Base-by-base conservation (phyloP, 2,329 filamentous ascomycete species). In the Botrytis byssoidea region DNA sequence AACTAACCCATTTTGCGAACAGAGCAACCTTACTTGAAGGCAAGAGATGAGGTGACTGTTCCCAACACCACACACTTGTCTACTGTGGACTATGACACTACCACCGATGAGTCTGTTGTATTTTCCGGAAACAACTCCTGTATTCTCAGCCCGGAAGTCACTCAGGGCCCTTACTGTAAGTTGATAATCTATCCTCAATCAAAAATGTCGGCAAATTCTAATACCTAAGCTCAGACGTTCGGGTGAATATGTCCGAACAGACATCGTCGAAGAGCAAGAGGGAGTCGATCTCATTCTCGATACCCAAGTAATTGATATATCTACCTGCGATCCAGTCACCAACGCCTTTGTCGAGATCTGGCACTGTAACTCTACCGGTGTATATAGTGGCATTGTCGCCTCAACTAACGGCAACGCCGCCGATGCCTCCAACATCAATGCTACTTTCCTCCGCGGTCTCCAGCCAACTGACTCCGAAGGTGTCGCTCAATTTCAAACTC, bases 141-240 rank as follows among this genome's bases (percentile, higher is more conserved):
- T 75, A 81, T 87, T 40, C 81, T 88, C 42, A 85, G 83, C n/a
- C 86, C 86, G 0, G 86, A 88, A 78, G 84, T 85, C 32, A 88
- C 84, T 4, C 82, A 87, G 78, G 87, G 87, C 0, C 87, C 87
- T 32, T 89, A 88, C 81, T 89, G 82, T 83, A 77, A 72, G 67
- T 67, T 16, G 0, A 32, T 0, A 9, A 29, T 10, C 3, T 1
- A n/a, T 22, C 10, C 25, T 12, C 29, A 55, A 25, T 0, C 0
- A 40, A 29, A 35, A 37, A 37, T 4, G 4, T 1, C 1, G 20
- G 16, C 7, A 55, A 6, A 12, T 40, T 68, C 35, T 40, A 5
- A 40, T 6, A 18, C 29, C 18, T 22, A 35, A 69, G 10, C 44
- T 20, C 46, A 84, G 83, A 79, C 65, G 82, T 84, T 77, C 78